Conservation (phyloP, 1,284 basidiomycete genomes). For the Apiotrichum laibachii region DNA sequence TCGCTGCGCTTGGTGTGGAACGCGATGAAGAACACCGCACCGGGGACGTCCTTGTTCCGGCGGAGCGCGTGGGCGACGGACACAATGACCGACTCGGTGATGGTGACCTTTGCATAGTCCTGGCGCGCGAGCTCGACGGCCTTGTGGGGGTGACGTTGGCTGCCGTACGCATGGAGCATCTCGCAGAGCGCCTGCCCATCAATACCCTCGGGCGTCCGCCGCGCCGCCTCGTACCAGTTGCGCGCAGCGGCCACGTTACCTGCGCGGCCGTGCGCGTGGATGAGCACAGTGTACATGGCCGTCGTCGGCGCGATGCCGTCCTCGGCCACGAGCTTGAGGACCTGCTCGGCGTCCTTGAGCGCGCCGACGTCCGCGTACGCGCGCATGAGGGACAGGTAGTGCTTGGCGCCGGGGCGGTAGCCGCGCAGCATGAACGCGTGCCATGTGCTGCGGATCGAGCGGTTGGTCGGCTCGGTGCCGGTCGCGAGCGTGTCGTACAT, state of each 20-base stretch:
- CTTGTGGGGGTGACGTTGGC: not conserved
- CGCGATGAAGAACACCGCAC: slow-evolving; percentile 18
- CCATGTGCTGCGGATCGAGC: slow-evolving; percentile 31
- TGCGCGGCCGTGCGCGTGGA: slow-evolving; percentile 17
- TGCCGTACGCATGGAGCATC: slow-evolving; percentile 7
- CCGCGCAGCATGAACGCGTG: slow-evolving; percentile 35
- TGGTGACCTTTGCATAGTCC: slow-evolving; percentile 7
- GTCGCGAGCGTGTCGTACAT: slow-evolving; percentile 33
- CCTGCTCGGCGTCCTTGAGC: slow-evolving; percentile 34
- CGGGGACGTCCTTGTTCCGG: slow-evolving; percentile 8
- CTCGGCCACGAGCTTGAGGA: slow-evolving; percentile 27
- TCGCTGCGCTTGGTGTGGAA: slow-evolving; percentile 1
- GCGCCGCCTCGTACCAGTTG: slow-evolving; percentile 7
- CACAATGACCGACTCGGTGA: slow-evolving; percentile 10
- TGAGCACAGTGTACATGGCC: slow-evolving; percentile 30
- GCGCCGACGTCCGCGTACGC: slow-evolving; percentile 39
- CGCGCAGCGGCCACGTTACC: slow-evolving; percentile 9
- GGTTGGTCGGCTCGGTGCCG: slow-evolving; percentile 21
- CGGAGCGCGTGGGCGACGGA: slow-evolving; percentile 16
- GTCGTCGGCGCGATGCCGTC: slow-evolving; percentile 18
- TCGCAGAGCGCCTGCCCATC: slow-evolving; percentile 12
- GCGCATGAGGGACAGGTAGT: slow-evolving; percentile 38
- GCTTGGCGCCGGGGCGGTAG: slow-evolving; percentile 30
- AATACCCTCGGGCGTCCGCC: not conserved
- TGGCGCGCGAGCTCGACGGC: slow-evolving; percentile 11